A percentile compares a stretch with the other conserved stretches of the same genome.
Conservation (phyloP, 306 rosid genomes). For the Vicia sativa region DNA sequence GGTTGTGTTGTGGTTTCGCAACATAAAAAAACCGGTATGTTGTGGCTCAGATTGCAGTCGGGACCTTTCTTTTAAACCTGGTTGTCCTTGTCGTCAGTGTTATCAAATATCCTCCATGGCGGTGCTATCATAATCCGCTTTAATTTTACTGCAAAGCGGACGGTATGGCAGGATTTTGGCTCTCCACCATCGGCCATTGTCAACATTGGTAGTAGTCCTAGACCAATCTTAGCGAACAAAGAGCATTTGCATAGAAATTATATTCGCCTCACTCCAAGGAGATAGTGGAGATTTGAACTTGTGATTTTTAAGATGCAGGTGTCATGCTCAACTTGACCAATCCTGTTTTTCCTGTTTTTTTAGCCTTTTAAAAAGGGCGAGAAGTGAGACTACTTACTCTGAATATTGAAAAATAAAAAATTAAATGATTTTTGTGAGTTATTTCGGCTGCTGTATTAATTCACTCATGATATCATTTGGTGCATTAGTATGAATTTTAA, state of each 20-base stretch:
- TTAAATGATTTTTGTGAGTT: background rate
- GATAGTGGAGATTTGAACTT: background rate
- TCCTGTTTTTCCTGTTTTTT: background rate
- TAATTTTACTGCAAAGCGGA: too few species aligned
- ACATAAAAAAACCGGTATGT: background rate
- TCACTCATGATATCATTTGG: constrained; percentile 20
- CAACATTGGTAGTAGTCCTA: too few species aligned
- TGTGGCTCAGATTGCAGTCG: background rate
- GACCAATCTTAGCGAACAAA: constrained; percentile 1
- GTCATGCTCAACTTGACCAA: background rate
- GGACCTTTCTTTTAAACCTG: background rate
- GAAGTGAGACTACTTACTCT: background rate
- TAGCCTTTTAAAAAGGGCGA: constrained; percentile 12
- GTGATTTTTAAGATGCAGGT: background rate
- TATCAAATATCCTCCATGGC: too few species aligned
- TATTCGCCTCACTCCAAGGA: background rate
- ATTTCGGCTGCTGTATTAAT: constrained; percentile 17
- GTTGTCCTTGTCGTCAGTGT: too few species aligned
- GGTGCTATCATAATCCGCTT: too few species aligned
- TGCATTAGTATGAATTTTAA: constrained; percentile 20
- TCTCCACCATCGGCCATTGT: too few species aligned
- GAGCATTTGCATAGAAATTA: background rate
- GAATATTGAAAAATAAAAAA: background rate
- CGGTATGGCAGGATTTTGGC: too few species aligned
- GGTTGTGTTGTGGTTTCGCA: background rate